Base-by-base conservation (phyloP, 208 protist species). In the Novymonas esmeraldas region DNA sequence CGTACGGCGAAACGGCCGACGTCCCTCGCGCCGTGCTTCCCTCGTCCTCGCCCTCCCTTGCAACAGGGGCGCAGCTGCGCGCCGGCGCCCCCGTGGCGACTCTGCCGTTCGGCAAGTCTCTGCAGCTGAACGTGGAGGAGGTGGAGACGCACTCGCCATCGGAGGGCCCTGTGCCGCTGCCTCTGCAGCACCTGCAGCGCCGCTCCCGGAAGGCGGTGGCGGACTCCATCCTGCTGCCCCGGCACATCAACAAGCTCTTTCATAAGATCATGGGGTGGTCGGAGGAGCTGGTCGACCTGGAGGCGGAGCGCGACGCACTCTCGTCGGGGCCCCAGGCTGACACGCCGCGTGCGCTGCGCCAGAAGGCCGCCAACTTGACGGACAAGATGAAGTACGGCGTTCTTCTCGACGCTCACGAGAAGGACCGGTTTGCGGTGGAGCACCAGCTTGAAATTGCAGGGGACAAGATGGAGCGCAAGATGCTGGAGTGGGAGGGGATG, bases 251-350 rank as follows among this genome's bases (percentile, higher is more conserved):
- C 69, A 67, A 72, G 44, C 78, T 96, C 18, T 96, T 96, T 75
- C 92, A 96, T 74, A 93, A 95, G 72, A 96, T 96, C 58, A 96
- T 96, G 92, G 92, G 92, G 13, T 96, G 92, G 89, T 81, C 92
- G 9, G 83, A 94, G 75, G 89, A 96, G 20, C 70, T 93, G 11
- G 91, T 81, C 28, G 84, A 94, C 45, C 41, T 93, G 31, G 87
- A 94, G 28, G 55, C 70, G 28, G 66, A 70, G 48, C 61, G 38
- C 26, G 57, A 60, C 31, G 49, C 28, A 36, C n/a, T 42, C 24
- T 34, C 49, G 38, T 13, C 28, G 56, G n/a, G 10, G 13, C 13
- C 42, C 45, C 2, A 33, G 6, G 41, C 29, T 22, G 60, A 63
- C 20, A 70, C 18, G 39, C 81, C 63, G 13, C 55, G 69, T 7